phyloP scores from a whole-genome alignment of 352 stramenopile genomes.

The Globisporangium perplexum region DNA sequence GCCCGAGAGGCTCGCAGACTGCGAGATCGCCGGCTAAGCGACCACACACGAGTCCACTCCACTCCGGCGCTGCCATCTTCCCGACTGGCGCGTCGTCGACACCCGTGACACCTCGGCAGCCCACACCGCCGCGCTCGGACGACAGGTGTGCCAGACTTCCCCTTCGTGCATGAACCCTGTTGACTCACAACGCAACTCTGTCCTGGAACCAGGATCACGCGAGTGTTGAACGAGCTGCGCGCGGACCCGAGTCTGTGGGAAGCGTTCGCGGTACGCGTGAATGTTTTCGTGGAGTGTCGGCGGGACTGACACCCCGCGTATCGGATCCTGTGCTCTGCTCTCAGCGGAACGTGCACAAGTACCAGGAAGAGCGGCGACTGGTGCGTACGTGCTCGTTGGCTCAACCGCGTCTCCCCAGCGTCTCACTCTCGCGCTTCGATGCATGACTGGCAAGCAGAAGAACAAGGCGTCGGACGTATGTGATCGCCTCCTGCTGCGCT shows the following conservation, averaged over 20 bases:
- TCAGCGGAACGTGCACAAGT: constrained; percentile 16
- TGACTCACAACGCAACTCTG: not conserved
- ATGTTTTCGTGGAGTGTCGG: not conserved
- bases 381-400: not conserved
- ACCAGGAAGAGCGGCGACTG: constrained; percentile 12
- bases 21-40: constrained; percentile 2
- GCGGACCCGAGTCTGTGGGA: constrained; percentile 47
- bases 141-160: constrained; percentile 14
- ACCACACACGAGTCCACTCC: constrained; percentile 17
- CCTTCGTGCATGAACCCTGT: not conserved
- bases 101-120: constrained; percentile 13
- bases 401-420: too few relatives aligned
- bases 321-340: not conserved
- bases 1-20: constrained; percentile 1
- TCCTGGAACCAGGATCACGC: constrained; percentile 30
- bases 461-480: constrained; percentile 29
- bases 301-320: not conserved
- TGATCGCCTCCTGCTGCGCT: not conserved
- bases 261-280: constrained; percentile 35
- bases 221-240: constrained; percentile 49
- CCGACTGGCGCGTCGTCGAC: not conserved
- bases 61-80: constrained; percentile 3
- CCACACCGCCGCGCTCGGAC: constrained; percentile 18
- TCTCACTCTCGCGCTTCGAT: not conserved
- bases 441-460: constrained; percentile 14